Percentiles rank a stretch among this genome's conserved stretches.
These are phyloP conservation scores for Sporothrix brasiliensis DNA, from an alignment of 2,329 filamentous ascomycete genomes.

Conservation along the genomic window DNA sequence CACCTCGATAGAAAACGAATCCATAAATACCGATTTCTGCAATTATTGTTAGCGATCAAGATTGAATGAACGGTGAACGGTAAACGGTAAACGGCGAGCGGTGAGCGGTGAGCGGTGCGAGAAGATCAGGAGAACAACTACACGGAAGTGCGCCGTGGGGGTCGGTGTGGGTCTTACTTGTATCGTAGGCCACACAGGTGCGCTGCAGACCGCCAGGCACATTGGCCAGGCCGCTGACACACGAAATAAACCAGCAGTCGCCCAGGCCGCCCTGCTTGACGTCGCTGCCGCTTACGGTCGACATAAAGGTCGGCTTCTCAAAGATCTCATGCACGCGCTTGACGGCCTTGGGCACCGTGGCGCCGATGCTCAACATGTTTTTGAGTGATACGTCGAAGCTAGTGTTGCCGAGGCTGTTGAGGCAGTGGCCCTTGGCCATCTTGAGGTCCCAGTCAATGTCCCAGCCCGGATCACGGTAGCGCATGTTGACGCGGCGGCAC, in stretches of 20 bases:
- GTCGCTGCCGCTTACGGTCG: slow-evolving; percentile 68
- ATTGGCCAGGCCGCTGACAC: slow-evolving; percentile 74
- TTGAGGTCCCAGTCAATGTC: slow-evolving; percentile 69
- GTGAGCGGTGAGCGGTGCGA: no score
- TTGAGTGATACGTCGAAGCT: slow-evolving; percentile 52
- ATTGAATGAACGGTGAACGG: no score
- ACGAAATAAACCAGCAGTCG: slow-evolving; percentile 84
- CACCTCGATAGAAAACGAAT: slow-evolving; percentile 80
- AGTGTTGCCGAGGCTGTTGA: slow-evolving; percentile 56
- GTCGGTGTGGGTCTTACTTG: slow-evolving; percentile 45
- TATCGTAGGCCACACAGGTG: slow-evolving; percentile 75
- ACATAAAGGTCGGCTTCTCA: slow-evolving; percentile 70
- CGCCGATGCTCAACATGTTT: slow-evolving; percentile 51
- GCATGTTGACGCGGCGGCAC: slow-evolving; percentile 74
- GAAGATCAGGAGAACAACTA: no score
- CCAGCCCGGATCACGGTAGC: slow-evolving; percentile 70
- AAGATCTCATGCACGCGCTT: slow-evolving; percentile 76
- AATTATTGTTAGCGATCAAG: neutral
- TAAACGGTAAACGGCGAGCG: no score
- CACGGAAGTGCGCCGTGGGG: no score
- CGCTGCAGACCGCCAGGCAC: slow-evolving; percentile 70
- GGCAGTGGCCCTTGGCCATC: slow-evolving; percentile 60
- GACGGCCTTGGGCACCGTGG: slow-evolving; percentile 68
- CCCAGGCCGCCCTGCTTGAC: slow-evolving; percentile 76
- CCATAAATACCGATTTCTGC: slow-evolving; percentile 78